Evolutionary conservation across 371 early-diverging fungal species (phyloP).

Genomic region (Umbelopsis sp.): DNA sequence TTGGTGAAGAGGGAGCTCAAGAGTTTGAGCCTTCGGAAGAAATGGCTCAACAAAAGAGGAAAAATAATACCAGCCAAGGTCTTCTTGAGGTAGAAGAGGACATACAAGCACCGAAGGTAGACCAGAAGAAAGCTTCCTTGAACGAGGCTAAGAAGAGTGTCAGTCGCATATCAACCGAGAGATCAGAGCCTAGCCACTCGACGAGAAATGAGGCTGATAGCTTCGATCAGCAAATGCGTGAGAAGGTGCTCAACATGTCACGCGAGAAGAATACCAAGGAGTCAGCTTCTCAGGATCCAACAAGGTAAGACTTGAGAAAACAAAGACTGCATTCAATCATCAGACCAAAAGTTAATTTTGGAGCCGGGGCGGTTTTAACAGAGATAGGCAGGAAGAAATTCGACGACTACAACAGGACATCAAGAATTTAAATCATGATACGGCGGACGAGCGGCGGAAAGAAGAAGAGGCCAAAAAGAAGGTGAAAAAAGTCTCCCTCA

Average conservation of each 20-base stretch:
- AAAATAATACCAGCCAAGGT: slow-evolving; percentile 79
- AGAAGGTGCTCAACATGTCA: slow-evolving; percentile 22
- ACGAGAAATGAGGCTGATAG: slow-evolving; percentile 1
- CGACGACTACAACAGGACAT: slow-evolving; percentile 62
- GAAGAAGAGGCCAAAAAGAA: slow-evolving; percentile 27
- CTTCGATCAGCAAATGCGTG: slow-evolving; percentile 21
- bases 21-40: slow-evolving; percentile 48
- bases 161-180: background rate
- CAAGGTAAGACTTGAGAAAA: slow-evolving; percentile 19
- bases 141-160: slow-evolving; percentile 20
- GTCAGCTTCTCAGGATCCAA: slow-evolving; percentile 15
- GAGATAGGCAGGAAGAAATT: slow-evolving; percentile 38
- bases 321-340: no score
- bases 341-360: background rate
- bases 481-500: slow-evolving; percentile 51
- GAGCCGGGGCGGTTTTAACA: background rate
- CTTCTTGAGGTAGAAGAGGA: slow-evolving; percentile 39
- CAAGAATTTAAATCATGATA: slow-evolving; percentile 53
- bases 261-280: slow-evolving; percentile 23
- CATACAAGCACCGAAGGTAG: slow-evolving; percentile 11
- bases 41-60: slow-evolving; percentile 23
- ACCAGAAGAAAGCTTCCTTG: slow-evolving; percentile 4
- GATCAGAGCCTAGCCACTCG: background rate
- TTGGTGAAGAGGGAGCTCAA: slow-evolving; percentile 78
- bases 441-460: slow-evolving; percentile 25